Conservation (phyloP, 164 flowering plant species). For the Magnolia changhungtana region DNA sequence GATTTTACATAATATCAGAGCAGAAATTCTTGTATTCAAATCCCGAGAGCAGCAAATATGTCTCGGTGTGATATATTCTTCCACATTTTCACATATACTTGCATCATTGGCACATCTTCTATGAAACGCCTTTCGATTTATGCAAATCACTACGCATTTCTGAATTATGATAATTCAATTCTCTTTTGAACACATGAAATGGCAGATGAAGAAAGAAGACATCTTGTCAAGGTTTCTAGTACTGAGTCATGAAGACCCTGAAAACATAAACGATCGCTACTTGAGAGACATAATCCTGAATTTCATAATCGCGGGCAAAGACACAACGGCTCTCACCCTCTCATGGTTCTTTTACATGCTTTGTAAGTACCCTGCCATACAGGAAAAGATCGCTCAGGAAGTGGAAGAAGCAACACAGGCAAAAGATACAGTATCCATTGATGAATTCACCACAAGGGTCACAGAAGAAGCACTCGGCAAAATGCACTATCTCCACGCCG, state of each 20-base stretch:
- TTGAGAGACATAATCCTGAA: constrained; percentile 59
- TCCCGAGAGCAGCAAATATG: too few species aligned
- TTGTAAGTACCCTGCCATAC: constrained; percentile 54
- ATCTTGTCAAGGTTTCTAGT: constrained; percentile 58
- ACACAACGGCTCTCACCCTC: constrained; percentile 48
- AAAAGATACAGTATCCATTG: constrained; percentile 1
- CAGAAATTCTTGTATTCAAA: too few species aligned
- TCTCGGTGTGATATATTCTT: too few species aligned
- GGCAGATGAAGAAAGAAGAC: constrained; percentile 39
- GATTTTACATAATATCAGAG: too few species aligned
- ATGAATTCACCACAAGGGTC: constrained; percentile 36
- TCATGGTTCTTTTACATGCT: constrained; percentile 74
- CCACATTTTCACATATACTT: too few species aligned
- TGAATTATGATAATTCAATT: not conserved
- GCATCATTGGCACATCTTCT: too few species aligned
- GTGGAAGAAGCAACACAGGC: constrained; percentile 23
- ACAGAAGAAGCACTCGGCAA: constrained; percentile 56
- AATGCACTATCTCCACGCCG: constrained; percentile 87
- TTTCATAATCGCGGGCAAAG: constrained; percentile 68
- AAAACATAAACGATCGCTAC: constrained; percentile 44
- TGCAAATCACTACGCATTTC: too few species aligned
- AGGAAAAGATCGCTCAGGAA: constrained; percentile 55
- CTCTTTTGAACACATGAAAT: not conserved
- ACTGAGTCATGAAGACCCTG: constrained; percentile 47
- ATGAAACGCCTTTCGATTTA: too few species aligned